Conservation (phyloP, 2,329 filamentous ascomycete species). For the Stromatinia cepivora region DNA sequence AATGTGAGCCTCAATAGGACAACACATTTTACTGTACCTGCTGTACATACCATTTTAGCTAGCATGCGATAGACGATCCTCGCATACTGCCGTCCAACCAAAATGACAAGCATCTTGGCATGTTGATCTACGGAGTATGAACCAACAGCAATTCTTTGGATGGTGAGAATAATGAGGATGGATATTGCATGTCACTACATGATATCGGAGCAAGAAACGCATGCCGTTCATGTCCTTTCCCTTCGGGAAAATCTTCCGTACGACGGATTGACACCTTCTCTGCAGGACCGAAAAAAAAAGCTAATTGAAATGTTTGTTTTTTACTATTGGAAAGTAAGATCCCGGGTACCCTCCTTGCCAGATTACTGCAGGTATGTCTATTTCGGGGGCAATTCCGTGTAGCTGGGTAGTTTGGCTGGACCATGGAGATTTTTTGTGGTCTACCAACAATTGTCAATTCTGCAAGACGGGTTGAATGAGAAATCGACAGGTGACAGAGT, state of each 20-base stretch:
- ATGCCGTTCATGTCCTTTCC: slow-evolving; percentile 8
- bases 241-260: slow-evolving; percentile 1
- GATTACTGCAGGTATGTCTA: not conserved
- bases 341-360: not conserved
- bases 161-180: slow-evolving; percentile 1
- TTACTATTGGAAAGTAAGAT: not conserved
- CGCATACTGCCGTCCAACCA: slow-evolving; percentile 6
- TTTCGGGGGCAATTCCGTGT: slow-evolving; percentile 5
- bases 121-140: not conserved
- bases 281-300: not conserved
- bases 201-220: slow-evolving; percentile 1
- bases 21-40: slow-evolving; percentile 13
- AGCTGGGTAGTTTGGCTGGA: slow-evolving; percentile 4
- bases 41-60: slow-evolving; percentile 3
- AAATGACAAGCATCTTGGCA: slow-evolving; percentile 13
- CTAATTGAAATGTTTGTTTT: slow-evolving; percentile 8
- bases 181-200: slow-evolving; percentile 2
- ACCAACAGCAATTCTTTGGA: slow-evolving; percentile 1
- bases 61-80: slow-evolving; percentile 15
- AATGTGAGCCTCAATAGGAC: slow-evolving; percentile 20
- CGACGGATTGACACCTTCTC: slow-evolving; percentile 10
- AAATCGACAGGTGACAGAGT: slow-evolving; percentile 1
- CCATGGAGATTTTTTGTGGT: not conserved
- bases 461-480: not conserved
- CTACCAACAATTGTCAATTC: slow-evolving; percentile 13